Base-by-base conservation (phyloP, 108 stramenopile genomes). In the Nannochloropsis oceanica region DNA sequence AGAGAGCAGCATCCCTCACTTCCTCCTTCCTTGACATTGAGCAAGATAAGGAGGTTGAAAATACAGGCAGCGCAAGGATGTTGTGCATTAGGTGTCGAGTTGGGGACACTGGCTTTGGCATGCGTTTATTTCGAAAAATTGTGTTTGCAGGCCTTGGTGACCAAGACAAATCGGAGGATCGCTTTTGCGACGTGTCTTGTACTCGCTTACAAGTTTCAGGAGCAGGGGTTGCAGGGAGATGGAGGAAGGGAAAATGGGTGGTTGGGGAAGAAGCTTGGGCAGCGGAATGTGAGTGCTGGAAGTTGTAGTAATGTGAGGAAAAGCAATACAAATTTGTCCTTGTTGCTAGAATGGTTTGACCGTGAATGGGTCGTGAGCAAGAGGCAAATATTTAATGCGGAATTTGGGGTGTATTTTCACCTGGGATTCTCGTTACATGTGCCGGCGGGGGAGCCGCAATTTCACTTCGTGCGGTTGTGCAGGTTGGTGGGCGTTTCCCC, bases 41-140 rank as follows among this genome's bases (percentile, higher is more conserved):
- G 93, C 44, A 96, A 96, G 89, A 96, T 96, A 25, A 90, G 96
- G 43, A 92, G 91, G 22, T 44, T 95, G 50, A 96, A 97, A 85
- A 92, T 91, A 82, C 94, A 95, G 86, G 94, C 95, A n/a, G 87
- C 95, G 18, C 80, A 88, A 24, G 87, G 87, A 12, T 84, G 87
- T 24, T 43, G 85, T n/a, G 43, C 82, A 13, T 13, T 42, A 26
- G 25, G 42, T 8, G 86, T 97, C 42, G 95, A 97, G 86, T 90
- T 97, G 43, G 91, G 94, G 79, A 95, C 94, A 3, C 90, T 96
- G 79, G 96, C 97, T 8, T 89, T 96, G 50, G 93, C 95, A 25
- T 93, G 93, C 86, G 93, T 96, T 13, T 96, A 96, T 86, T 96
- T 97, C 87, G 97, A 97, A 87, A 86, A 95, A n/a, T 91, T 97